phyloP scores from a whole-genome alignment of 2,329 filamentous ascomycete genomes.

The Sclerotinia glacialis region DNA sequence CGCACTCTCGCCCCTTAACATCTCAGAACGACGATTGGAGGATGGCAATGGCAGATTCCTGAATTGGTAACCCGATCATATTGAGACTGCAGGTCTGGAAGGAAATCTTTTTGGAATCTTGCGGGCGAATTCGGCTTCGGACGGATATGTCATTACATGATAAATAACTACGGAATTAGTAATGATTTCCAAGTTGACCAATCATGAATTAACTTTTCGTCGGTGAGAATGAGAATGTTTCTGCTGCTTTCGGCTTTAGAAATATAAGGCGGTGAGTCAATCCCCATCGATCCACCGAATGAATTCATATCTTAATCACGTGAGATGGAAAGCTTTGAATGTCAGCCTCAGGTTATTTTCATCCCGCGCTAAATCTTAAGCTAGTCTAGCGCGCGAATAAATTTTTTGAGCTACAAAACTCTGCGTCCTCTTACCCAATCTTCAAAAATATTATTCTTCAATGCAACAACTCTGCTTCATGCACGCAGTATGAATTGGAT shows the following conservation, averaged over 20 bases:
- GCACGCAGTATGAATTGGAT: constrained; percentile 22
- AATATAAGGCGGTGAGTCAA: not conserved
- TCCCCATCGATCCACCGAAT: not conserved
- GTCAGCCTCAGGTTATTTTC: not conserved
- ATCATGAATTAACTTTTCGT: too few relatives aligned
- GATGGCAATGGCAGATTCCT: not conserved
- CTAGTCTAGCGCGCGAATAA: constrained; percentile 16
- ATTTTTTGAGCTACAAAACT: constrained; percentile 21
- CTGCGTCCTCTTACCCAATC: not conserved
- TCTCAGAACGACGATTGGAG: not conserved
- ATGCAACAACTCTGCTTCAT: constrained; percentile 26
- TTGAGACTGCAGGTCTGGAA: not conserved
- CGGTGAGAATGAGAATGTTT: constrained; percentile 19
- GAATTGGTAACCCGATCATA: not conserved
- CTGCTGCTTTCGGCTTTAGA: constrained; percentile 5
- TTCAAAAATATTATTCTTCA: constrained; percentile 7
- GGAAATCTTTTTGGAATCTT: not conserved
- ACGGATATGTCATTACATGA: constrained; percentile 22
- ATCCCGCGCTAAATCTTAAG: not conserved
- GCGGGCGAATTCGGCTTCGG: constrained; percentile 13
- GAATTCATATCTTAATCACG: not conserved
- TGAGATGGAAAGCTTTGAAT: not conserved
- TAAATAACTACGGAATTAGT: too few relatives aligned
- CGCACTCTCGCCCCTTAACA: not conserved
- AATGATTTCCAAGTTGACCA: too few relatives aligned